Evolutionary conservation across 805 yeast species (phyloP).

Genomic region (Hanseniaspora vineae): DNA sequence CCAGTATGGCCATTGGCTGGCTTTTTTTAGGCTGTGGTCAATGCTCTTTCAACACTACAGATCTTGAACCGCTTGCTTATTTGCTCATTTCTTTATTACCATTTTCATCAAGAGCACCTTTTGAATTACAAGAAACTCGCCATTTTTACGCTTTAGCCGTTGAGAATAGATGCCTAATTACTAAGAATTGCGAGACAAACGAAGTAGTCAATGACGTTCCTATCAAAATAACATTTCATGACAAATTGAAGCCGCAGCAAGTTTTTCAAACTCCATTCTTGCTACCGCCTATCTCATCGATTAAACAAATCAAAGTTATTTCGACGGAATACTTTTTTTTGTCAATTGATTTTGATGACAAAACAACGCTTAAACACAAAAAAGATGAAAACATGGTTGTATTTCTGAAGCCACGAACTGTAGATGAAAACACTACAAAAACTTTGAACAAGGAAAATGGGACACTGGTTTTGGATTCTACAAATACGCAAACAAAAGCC

Average conservation of each 20-base stretch:
- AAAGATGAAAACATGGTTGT: neutral
- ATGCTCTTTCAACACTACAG: slow-evolving; percentile 52
- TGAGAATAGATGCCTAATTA: slow-evolving; percentile 67
- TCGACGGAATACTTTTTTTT: slow-evolving; percentile 41
- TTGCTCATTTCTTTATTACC: slow-evolving; percentile 73
- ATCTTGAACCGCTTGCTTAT: slow-evolving; percentile 26
- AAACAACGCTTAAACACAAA: neutral
- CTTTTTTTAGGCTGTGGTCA: slow-evolving; percentile 89
- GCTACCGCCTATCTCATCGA: slow-evolving; percentile 44
- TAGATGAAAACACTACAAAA: neutral
- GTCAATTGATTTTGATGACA: slow-evolving; percentile 16
- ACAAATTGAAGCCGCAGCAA: slow-evolving; percentile 25
- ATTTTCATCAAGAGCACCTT: slow-evolving; percentile 12
- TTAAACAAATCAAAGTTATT: slow-evolving; percentile 34
- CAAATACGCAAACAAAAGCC: too few species aligned
- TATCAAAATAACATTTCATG: slow-evolving; percentile 26
- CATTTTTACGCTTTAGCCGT: slow-evolving; percentile 86
- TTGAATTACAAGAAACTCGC: slow-evolving; percentile 71
- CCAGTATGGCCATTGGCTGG: slow-evolving; percentile 75
- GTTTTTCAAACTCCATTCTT: slow-evolving; percentile 48
- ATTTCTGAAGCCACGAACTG: neutral
- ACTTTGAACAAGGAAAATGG: too few species aligned
- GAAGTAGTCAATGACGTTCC: slow-evolving; percentile 36
- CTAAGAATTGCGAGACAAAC: slow-evolving; percentile 53
- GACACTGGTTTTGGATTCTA: too few species aligned